These are phyloP conservation scores for Isochrysis galbana DNA, from an alignment of 78 protist species.

Conservation along the genomic window DNA sequence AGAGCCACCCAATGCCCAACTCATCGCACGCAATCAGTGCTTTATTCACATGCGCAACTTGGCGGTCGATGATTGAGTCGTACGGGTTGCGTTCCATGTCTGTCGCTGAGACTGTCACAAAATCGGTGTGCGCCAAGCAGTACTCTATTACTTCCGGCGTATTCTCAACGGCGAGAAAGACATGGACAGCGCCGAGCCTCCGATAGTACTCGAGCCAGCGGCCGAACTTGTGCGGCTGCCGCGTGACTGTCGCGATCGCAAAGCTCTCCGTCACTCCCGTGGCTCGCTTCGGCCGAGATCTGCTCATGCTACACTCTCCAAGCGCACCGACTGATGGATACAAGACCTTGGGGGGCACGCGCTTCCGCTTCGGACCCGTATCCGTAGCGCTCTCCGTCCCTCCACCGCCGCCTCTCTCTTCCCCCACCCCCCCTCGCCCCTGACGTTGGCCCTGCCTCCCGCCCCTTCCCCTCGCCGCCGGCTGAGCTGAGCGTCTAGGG, in stretches of 20 bases:
- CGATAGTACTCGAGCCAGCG: not conserved
- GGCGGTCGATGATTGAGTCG: not conserved
- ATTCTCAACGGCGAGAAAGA: not conserved
- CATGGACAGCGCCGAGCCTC: not conserved
- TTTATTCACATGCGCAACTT: not conserved
- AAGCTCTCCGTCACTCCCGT: not conserved
- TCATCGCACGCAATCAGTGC: not conserved
- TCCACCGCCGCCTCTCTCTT: too few relatives aligned
- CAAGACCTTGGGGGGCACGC: too few relatives aligned
- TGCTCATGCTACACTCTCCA: too few relatives aligned
- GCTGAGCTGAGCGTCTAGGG: too few relatives aligned
- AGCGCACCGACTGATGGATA: too few relatives aligned
- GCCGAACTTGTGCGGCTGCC: not conserved
- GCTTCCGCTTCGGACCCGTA: too few relatives aligned
- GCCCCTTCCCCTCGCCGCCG: too few relatives aligned
- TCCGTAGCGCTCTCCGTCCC: too few relatives aligned
- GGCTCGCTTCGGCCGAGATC: not conserved
- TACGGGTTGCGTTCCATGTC: not conserved
- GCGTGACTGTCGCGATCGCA: not conserved
- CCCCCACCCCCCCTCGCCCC: too few relatives aligned
- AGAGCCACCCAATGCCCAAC: not conserved
- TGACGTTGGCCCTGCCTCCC: too few relatives aligned
- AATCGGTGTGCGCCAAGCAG: not conserved
- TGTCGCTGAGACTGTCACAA: not conserved
- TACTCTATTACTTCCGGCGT: not conserved